A percentile compares a stretch with the other conserved stretches of the same genome.
phyloP scores from a whole-genome alignment of 129 eudicot genomes.

The sunflower (Helianthus annuus) region DNA sequence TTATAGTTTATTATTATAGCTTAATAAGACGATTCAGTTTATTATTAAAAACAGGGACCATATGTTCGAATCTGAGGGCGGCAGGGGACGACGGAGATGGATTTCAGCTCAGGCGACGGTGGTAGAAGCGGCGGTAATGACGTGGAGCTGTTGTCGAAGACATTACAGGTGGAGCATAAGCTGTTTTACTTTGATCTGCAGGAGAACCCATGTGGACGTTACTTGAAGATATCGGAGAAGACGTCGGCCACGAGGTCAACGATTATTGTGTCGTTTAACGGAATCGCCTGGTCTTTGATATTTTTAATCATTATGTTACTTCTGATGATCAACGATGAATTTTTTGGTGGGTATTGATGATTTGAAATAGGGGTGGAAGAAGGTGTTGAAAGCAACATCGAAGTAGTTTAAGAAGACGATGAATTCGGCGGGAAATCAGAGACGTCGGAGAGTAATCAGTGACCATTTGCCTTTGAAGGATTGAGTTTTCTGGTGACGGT shows the following conservation, averaged over 20 bases:
- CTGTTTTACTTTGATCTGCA: constrained; percentile 96
- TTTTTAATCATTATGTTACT: constrained; percentile 90
- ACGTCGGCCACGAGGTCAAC: constrained; percentile 97
- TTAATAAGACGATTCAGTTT: no score
- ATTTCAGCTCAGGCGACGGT: constrained; percentile 63
- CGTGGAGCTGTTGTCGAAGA: constrained; percentile 84
- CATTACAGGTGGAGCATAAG: constrained; percentile 97
- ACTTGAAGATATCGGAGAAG: constrained; percentile 94
- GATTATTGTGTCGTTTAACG: constrained; percentile 84
- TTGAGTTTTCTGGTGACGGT: no score
- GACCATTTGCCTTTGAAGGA: no score
- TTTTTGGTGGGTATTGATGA: no score
- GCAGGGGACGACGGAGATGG: constrained; percentile 47
- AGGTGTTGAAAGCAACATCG: no score
- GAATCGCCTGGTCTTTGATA: constrained; percentile 94
- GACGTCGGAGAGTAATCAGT: no score
- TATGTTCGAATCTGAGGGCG: constrained; percentile 22
- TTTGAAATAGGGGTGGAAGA: no score
- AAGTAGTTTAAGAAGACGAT: no score
- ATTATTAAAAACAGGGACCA: no score
- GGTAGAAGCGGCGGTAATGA: constrained; percentile 63
- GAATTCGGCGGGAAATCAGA: no score
- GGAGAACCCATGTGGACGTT: constrained; percentile 96
- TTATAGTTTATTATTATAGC: no score
- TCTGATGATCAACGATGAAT: constrained; percentile 78